These are phyloP conservation scores for Phytophthora pseudosyringae DNA, from an alignment of 352 stramenopile genomes.

Conservation along the genomic window DNA sequence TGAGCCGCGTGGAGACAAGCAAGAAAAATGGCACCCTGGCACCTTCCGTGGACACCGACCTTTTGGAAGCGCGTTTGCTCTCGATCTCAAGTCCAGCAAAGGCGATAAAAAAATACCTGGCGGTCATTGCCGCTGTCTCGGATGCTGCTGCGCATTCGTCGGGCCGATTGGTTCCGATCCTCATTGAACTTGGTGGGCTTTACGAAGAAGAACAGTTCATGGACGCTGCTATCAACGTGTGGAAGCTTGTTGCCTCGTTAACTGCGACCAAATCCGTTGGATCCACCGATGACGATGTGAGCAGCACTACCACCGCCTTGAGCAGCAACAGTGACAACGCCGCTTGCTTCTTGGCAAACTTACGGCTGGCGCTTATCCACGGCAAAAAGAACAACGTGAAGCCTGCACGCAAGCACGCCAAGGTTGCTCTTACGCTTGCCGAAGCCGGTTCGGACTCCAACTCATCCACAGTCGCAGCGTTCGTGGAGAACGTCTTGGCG, in stretches of 20 bases:
- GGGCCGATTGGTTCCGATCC: constrained; percentile 43
- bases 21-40: constrained; percentile 7
- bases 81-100: constrained; percentile 27
- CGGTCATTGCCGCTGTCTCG: constrained; percentile 25
- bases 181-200: constrained; percentile 62
- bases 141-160: constrained; percentile 9
- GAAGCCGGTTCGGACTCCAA: constrained; percentile 34
- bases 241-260: constrained; percentile 58
- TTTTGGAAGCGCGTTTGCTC: constrained; percentile 62
- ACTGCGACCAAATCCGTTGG: constrained; percentile 31
- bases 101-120: constrained; percentile 47
- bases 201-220: constrained; percentile 55
- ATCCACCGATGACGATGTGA: constrained; percentile 29
- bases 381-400: constrained; percentile 70
- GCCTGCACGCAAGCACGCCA: constrained; percentile 71
- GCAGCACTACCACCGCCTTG: constrained; percentile 31
- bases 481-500: constrained; percentile 66
- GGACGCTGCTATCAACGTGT: constrained; percentile 68
- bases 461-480: constrained; percentile 53
- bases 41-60: constrained; percentile 15
- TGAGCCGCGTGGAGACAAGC: constrained; percentile 30
- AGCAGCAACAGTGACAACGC: constrained; percentile 34
- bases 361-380: constrained; percentile 69
- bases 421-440: constrained; percentile 44
- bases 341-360: constrained; percentile 58